Evolutionary conservation across 164 flowering plant genomes (phyloP), one percentile per base, ranked within the genome.

Genomic region (Cinnamomum micranthum): DNA sequence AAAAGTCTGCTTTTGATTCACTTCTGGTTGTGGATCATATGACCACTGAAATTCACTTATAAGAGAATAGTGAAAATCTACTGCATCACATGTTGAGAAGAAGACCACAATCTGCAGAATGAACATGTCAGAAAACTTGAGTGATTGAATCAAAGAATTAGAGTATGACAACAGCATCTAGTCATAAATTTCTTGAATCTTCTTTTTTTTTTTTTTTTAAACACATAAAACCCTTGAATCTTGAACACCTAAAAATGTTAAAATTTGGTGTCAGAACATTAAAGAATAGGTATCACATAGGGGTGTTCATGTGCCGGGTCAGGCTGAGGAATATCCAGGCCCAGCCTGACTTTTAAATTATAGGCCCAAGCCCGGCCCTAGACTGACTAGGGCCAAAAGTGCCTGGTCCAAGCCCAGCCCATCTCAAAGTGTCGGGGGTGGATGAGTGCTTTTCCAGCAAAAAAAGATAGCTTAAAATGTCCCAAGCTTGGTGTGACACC

Each of bases 31-130:
- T 19, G 76, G 68, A 27, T 67, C 72, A 31, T 83, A 69, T 41
- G 87, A 72, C 93, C 90, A 91, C 68, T 79, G 80, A 80, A 95
- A 93, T 76, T 82, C 86, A 78, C 86, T 83, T 59, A 93, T 68
- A 35, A 95, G 85, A 17, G 87, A 80, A 80, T 86, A 88, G 80
- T 95, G 97, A 82, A 92, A 95, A 83, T 93, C 94, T 58, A 95
- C 99, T 3, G 96, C 92, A 84, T 91, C 92, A 77, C 97, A 87
- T 69, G 99, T 93, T 69, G 98, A 93, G 77, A 95, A 95, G 89
- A 95, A 93, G 33, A 95, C 92, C 82, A 92, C 97, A 80, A 92
- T 71, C 98, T 95, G 92, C 63, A 74, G 12, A 77, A 74, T 68
- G 71, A 59, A 66, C 51, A 58, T 58, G 68, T 77, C 62, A 75